phyloP scores from a whole-genome alignment of 179 eudicot species.

The Silene noctiflora region DNA sequence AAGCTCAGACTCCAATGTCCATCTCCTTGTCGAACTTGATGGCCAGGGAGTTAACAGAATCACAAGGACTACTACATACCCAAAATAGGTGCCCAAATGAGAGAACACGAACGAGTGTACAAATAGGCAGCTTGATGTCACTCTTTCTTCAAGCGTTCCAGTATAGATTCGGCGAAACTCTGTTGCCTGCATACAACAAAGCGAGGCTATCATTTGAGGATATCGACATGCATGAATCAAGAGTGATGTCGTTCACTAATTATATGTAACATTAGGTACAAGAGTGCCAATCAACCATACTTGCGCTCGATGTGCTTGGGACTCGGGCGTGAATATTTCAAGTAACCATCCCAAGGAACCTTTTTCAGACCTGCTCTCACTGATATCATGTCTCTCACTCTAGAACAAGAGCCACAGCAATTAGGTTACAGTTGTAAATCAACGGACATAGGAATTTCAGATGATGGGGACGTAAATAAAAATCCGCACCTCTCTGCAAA shows the following conservation, averaged over 20 bases:
- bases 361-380: slow-evolving; percentile 87
- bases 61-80: slow-evolving; percentile 4
- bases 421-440: neutral
- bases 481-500: slow-evolving; percentile 73
- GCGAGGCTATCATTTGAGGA: neutral
- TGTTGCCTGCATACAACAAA: slow-evolving; percentile 55
- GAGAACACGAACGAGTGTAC: neutral
- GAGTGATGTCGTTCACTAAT: neutral
- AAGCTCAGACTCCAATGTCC: neutral
- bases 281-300: slow-evolving; percentile 38
- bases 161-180: slow-evolving; percentile 65
- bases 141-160: slow-evolving; percentile 50
- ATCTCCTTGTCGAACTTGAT: neutral
- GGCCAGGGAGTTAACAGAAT: neutral
- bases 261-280: neutral
- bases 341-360: slow-evolving; percentile 99
- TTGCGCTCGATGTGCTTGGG: slow-evolving; percentile 87
- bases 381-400: slow-evolving; percentile 87
- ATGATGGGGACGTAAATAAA: neutral
- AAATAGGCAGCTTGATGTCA: slow-evolving; percentile 18
- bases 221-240: neutral
- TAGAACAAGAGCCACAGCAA: slow-evolving; percentile 24
- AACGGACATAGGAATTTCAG: neutral
- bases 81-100: neutral
- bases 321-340: slow-evolving; percentile 94